Evolutionary conservation across 176 grass and related monocot genomes (phyloP), one percentile per base, ranked within the genome.

Genomic region (Bonia amplexicaulis): DNA sequence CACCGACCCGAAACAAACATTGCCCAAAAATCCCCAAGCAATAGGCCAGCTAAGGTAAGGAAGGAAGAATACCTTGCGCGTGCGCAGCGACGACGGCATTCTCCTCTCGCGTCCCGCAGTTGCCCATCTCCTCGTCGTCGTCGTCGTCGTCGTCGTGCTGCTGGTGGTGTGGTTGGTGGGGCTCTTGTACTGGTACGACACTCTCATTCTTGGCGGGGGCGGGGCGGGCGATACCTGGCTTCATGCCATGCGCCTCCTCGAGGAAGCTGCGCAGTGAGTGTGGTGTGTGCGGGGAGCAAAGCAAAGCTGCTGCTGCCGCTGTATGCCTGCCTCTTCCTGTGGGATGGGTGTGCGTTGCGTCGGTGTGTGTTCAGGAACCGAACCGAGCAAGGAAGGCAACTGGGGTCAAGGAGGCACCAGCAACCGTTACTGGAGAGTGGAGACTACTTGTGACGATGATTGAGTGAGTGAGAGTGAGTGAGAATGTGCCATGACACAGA

Each of bases 31-130:
- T 67, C 31, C 62, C 22, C 44, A 46, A 62, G 62, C 22, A 58
- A 11, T 33, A 27, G 12, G 63, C 5, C 69, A 78, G 64, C 9
- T 10, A 60, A 63, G 19, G 19, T 7, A 13, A 48, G n/a, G 14
- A 80, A 15, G 47, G 55, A 69, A 61, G 64, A 71, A 82, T 9
- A 97, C 94, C 90, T 94, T 97, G 92, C 74, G 93, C 87, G 44
- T 98, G 96, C 76, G 96, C 93, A 11, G 93, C 53, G 72, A 94
- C 93, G 85, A 98, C 96, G 79, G 96, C 96, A 90, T 98, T 95
- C 93, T 98, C 96, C 88, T 95, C 96, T 42, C 93, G 73, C 46
- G 96, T 93, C 75, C 96, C 96, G 69, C 96, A 98, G 77, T 98
- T 98, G 57, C 94, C 94, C 94, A 97, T 97, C 89, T 76, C 83